Base-by-base conservation (phyloP, 2,329 filamentous ascomycete genomes). In the Fusarium keratoplasticum region DNA sequence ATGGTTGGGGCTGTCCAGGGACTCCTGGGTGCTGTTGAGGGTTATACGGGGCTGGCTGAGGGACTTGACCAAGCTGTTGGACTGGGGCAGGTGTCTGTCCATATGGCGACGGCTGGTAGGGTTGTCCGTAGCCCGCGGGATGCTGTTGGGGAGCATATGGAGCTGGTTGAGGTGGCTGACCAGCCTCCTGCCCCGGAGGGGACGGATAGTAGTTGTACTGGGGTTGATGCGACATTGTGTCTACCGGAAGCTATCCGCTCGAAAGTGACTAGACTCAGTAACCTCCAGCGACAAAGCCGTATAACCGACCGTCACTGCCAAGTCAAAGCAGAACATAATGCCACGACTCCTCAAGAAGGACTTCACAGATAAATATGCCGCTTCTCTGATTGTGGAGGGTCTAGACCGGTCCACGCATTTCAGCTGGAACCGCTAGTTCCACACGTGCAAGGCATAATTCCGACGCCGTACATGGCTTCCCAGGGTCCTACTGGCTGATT, bases 391-490 rank as follows among this genome's bases (percentile, higher is more conserved):
- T 20, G 25, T 29, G 9, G 35, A 54, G 40, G 27, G 71, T 73
- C 71, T 71, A 33, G 71, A 73, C 67, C 71, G 71, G 64, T 72
- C 71, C 55, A 64, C 52, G 57, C 71, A 74, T 73, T 57, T 71
- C 71, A 73, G 71, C 71, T 74, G 57, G 67, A 69, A 54, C 47
- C 42, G 29, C 61, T 73, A 73, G 71, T 69, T 38, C 61, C 67
- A 70, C 47, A 55, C 67, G 42, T n/a, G 63, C 57, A n/a, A 74
- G 71, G 67, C 71, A 64, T 72, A 71, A 42, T 40, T 11, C 61
- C 33, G 22, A 61, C 7, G 13, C 44, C 18, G 22, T 35, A 22
- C 20, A 61, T 55, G 36, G 18, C 27, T 18, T 9, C 18, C 20
- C 27, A 42, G 58, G 29, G 58, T 25, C 0, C 55, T 52, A 63